These are phyloP conservation scores for Talaromyces stipitatus DNA, from an alignment of 495 filamentous ascomycete genomes.

Conservation along the genomic window DNA sequence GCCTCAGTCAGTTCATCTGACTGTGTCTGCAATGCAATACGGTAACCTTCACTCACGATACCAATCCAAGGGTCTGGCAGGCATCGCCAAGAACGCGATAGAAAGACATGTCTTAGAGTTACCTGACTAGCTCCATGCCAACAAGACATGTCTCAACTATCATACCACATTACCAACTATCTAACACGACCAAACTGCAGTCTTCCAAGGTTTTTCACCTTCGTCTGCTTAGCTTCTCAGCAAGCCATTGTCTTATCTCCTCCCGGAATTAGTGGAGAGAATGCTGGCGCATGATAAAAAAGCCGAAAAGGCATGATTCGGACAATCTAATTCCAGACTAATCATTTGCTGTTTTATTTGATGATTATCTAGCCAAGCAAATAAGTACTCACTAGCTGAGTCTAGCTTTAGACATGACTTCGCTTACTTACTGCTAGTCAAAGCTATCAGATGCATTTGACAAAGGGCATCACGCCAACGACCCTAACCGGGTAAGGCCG, in stretches of 20 bases:
- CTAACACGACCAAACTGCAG: not conserved
- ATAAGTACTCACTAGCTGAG: not conserved
- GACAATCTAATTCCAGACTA: not conserved
- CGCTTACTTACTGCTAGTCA: not conserved
- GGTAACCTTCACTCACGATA: not conserved
- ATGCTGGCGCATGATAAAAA: not conserved
- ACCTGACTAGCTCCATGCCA: not conserved
- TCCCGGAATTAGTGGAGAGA: not conserved
- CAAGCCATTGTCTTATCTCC: not conserved
- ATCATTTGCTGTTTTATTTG: not conserved
- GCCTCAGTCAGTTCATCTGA: no score
- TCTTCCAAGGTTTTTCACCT: not conserved
- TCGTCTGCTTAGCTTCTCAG: not conserved
- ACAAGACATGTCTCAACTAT: slow-evolving; percentile 1
- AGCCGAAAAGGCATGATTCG: not conserved
- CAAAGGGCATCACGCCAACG: not conserved
- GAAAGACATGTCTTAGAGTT: not conserved
- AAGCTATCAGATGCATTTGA: no score
- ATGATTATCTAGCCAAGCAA: not conserved
- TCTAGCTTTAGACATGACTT: not conserved
- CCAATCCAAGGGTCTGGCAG: not conserved
- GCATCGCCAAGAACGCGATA: no score
- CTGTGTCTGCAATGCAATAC: no score
- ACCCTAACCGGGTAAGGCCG: not conserved
- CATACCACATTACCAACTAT: not conserved